Percentiles rank a stretch among this genome's conserved stretches.
Conservation (phyloP, 208 protist genomes). For the Angomonas desouzai region DNA sequence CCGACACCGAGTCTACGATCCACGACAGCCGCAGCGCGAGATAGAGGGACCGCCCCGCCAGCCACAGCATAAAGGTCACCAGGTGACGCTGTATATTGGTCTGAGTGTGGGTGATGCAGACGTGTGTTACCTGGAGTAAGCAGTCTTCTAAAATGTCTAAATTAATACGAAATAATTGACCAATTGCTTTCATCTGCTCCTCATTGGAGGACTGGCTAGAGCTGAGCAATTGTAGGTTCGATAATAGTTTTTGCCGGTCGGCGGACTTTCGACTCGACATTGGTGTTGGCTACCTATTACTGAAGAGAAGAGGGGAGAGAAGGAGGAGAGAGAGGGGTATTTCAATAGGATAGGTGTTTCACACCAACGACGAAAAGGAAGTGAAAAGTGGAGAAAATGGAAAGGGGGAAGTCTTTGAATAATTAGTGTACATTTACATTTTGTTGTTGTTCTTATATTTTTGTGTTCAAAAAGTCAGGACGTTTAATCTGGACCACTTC, state of each 20-base stretch:
- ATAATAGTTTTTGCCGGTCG: slow-evolving; percentile 55
- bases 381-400: background rate
- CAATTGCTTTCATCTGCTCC: slow-evolving; percentile 44
- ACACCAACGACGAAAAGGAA: background rate
- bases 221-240: slow-evolving; percentile 41
- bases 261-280: slow-evolving; percentile 9
- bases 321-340: background rate
- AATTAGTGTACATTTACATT: background rate
- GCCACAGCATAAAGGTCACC: slow-evolving; percentile 65
- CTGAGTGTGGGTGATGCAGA: slow-evolving; percentile 66
- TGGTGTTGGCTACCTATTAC: background rate
- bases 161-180: slow-evolving; percentile 54
- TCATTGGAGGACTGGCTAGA: slow-evolving; percentile 23
- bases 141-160: slow-evolving; percentile 57
- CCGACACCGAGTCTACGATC: slow-evolving; percentile 64
- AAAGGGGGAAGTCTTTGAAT: too few species aligned
- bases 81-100: slow-evolving; percentile 50
- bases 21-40: slow-evolving; percentile 73
- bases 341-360: background rate
- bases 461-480: slow-evolving; percentile 3
- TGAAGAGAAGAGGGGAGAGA: background rate
- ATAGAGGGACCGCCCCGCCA: slow-evolving; percentile 64
- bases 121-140: slow-evolving; percentile 78
- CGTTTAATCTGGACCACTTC: slow-evolving; percentile 7
- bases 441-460: slow-evolving; percentile 1